Evolutionary conservation across 306 rosid species (phyloP).

Genomic region (Fagus sylvatica): DNA sequence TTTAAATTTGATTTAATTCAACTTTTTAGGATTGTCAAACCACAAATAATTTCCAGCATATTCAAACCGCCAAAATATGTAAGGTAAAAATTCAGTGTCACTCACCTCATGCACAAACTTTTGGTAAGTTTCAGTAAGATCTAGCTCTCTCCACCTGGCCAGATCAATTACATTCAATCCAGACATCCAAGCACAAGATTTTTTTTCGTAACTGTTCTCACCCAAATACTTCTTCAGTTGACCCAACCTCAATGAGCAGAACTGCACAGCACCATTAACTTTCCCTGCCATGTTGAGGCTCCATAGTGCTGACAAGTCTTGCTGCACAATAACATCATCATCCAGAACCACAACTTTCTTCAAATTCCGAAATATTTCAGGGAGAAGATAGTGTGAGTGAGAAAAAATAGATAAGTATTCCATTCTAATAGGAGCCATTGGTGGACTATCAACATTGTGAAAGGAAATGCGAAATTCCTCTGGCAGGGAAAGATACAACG

Average conservation of each 20-base stretch:
- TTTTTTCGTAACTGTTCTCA: constrained; percentile 39
- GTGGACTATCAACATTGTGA: constrained; percentile 43
- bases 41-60: constrained; percentile 3
- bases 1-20: neutral
- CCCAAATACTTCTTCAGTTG: constrained; percentile 67
- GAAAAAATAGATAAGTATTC: constrained; percentile 91
- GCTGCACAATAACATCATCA: constrained; percentile 87
- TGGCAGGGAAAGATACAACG: constrained; percentile 50
- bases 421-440: constrained; percentile 51
- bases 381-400: constrained; percentile 83
- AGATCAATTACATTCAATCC: constrained; percentile 90
- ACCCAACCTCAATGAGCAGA: constrained; percentile 72
- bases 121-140: constrained; percentile 66
- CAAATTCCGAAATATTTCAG: constrained; percentile 72
- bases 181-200: constrained; percentile 89
- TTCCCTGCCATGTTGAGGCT: constrained; percentile 71
- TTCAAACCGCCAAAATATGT: neutral
- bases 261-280: constrained; percentile 84
- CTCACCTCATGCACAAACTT: constrained; percentile 70
- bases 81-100: constrained; percentile 5
- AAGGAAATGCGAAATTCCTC: constrained; percentile 82
- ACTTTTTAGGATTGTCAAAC: constrained; percentile 15
- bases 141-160: constrained; percentile 84
- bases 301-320: constrained; percentile 87
- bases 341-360: constrained; percentile 83